phyloP scores from a whole-genome alignment of 2,329 filamentous ascomycete species.

The Moelleriella libera region DNA sequence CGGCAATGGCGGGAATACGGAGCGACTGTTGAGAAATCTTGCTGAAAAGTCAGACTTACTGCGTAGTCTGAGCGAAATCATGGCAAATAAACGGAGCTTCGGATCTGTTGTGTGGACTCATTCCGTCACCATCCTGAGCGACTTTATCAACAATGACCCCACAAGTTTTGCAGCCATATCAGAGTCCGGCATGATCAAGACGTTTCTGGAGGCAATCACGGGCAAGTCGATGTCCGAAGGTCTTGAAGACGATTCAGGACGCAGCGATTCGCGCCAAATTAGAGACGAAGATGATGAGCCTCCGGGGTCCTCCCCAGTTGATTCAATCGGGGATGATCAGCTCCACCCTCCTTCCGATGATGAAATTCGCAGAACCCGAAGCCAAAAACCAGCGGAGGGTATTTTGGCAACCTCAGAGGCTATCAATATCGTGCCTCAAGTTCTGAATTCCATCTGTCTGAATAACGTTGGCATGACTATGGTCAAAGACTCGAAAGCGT shows the following conservation, averaged over 20 bases:
- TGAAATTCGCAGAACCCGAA: constrained; percentile 29
- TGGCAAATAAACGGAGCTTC: constrained; percentile 65
- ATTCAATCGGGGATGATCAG: constrained; percentile 23
- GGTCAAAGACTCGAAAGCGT: constrained; percentile 67
- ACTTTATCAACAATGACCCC: constrained; percentile 97
- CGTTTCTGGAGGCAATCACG: constrained; percentile 71
- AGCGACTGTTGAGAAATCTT: constrained; percentile 79
- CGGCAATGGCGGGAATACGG: constrained; percentile 62
- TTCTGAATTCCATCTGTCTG: constrained; percentile 86
- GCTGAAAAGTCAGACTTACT: constrained; percentile 86
- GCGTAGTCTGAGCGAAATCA: constrained; percentile 63
- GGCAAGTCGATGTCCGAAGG: constrained; percentile 27
- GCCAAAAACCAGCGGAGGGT: constrained; percentile 43
- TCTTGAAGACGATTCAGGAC: constrained; percentile 13
- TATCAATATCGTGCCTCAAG: constrained; percentile 72
- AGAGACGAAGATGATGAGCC: constrained; percentile 22
- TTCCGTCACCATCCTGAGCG: constrained; percentile 79
- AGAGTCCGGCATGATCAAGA: constrained; percentile 81
- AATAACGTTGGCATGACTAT: constrained; percentile 79
- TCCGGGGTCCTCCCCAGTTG: constrained; percentile 22
- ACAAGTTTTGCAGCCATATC: constrained; percentile 94
- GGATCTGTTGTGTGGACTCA: constrained; percentile 95
- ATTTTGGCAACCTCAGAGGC: constrained; percentile 83
- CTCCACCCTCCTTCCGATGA: constrained; percentile 39
- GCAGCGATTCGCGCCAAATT: constrained; percentile 15